Evolutionary conservation across 768 basidiomycete genomes (phyloP).

Genomic region (Russula griseocarnosa): DNA sequence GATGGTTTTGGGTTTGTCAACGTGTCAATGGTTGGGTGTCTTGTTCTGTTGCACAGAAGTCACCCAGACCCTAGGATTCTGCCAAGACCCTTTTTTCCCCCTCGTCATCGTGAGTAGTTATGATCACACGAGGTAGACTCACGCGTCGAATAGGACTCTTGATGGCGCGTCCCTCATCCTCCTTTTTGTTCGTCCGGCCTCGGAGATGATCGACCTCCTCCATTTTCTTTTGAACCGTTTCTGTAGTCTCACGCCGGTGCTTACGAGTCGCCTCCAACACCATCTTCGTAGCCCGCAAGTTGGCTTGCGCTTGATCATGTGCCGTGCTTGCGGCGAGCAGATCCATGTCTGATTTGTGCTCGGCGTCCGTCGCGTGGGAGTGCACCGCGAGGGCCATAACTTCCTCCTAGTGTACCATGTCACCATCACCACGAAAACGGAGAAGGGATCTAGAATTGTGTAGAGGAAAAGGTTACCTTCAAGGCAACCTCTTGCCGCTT

Average conservation of each 20-base stretch:
- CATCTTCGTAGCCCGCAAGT: constrained; percentile 44
- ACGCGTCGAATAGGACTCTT: constrained; percentile 23
- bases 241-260: constrained; percentile 55
- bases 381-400: constrained; percentile 51
- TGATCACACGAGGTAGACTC: not conserved
- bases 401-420: constrained; percentile 44
- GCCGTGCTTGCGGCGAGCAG: constrained; percentile 53
- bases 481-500: constrained; percentile 63
- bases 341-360: constrained; percentile 59
- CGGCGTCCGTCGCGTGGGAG: constrained; percentile 49
- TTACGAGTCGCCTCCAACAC: constrained; percentile 48
- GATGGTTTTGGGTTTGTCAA: not conserved
- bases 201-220: constrained; percentile 67
- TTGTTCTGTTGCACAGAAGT: not conserved
- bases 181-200: constrained; percentile 47
- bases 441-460: not conserved
- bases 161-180: constrained; percentile 39
- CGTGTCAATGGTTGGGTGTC: not conserved
- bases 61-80: not conserved
- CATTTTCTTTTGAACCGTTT: constrained; percentile 64
- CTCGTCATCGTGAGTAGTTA: not conserved
- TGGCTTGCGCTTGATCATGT: constrained; percentile 29
- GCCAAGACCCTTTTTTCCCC: not conserved
- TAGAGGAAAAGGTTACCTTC: constrained; percentile 39
- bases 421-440: too few species aligned